Conservation (phyloP, 2,329 filamentous ascomycete genomes). For the Sphaerulina vaccinii region DNA sequence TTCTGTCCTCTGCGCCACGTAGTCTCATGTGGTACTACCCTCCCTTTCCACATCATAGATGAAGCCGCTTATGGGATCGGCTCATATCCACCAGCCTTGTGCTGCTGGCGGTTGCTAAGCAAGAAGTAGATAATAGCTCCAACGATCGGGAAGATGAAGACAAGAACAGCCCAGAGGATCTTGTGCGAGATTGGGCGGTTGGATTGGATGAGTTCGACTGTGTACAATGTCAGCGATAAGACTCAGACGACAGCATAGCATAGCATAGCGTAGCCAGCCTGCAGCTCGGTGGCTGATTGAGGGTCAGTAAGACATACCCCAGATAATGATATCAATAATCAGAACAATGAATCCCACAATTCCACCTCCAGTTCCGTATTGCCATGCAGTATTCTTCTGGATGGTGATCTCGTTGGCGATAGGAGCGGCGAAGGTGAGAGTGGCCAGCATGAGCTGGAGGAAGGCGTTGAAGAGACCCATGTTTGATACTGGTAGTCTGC, state of each 20-base stretch:
- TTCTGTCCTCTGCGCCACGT: too few relatives aligned
- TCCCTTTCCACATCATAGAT: not conserved
- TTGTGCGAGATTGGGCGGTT: constrained; percentile 59
- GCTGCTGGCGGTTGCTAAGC: constrained; percentile 60
- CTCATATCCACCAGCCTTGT: constrained; percentile 59
- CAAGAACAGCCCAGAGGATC: constrained; percentile 61
- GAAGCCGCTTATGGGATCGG: constrained; percentile 37
- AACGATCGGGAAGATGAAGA: constrained; percentile 64
- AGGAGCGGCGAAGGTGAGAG: constrained; percentile 50
- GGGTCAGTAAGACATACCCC: constrained; percentile 49
- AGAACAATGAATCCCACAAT: constrained; percentile 62
- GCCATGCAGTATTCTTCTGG: constrained; percentile 50
- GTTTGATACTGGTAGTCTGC: too few relatives aligned
- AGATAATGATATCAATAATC: constrained; percentile 62
- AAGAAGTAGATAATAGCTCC: constrained; percentile 64
- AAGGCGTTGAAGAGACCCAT: constrained; percentile 41
- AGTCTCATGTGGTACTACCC: not conserved
- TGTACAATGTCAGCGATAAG: constrained; percentile 18
- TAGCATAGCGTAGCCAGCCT: not conserved
- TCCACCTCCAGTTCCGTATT: constrained; percentile 62
- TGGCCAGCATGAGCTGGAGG: constrained; percentile 55
- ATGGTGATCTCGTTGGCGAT: constrained; percentile 38
- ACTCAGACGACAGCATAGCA: not conserved
- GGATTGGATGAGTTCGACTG: constrained; percentile 65
- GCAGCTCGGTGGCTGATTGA: too few relatives aligned